These are phyloP conservation scores for Lentinula novae-zelandiae DNA, from an alignment of 1,284 basidiomycete species.

Conservation along the genomic window DNA sequence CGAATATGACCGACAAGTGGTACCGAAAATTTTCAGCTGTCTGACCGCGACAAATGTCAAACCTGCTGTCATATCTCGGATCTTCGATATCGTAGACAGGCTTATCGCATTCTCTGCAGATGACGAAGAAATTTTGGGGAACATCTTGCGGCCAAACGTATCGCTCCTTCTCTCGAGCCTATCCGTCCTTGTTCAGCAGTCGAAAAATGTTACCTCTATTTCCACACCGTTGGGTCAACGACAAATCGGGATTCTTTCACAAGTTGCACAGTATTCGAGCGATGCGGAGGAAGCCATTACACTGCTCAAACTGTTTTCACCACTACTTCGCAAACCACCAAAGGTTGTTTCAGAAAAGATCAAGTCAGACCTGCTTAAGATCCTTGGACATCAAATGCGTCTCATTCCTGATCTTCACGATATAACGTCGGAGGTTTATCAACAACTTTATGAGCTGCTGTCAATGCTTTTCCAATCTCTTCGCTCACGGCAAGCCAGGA, in stretches of 20 bases:
- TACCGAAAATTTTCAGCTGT: conserved; percentile 82
- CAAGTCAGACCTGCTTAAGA: conserved; percentile 83
- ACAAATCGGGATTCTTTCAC: conserved; percentile 80
- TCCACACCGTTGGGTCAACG: conserved; percentile 79
- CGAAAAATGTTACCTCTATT: conserved; percentile 50
- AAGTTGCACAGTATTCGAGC: conserved; percentile 73
- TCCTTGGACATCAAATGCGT: conserved; percentile 72
- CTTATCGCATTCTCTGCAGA: conserved; percentile 58
- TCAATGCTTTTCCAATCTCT: conserved; percentile 77
- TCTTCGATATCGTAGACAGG: conserved; percentile 87
- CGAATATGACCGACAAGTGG: conserved; percentile 62
- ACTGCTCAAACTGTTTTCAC: conserved; percentile 75
- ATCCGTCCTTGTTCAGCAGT: conserved; percentile 64
- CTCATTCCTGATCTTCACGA: conserved; percentile 68
- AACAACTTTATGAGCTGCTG: conserved; percentile 63
- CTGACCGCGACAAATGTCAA: conserved; percentile 85
- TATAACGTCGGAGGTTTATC: conserved; percentile 44
- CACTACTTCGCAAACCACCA: conserved; percentile 76
- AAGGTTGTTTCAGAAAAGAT: conserved; percentile 83
- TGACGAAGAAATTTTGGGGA: conserved; percentile 47
- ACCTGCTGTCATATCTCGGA: conserved; percentile 72
- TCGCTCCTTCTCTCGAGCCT: conserved; percentile 74
- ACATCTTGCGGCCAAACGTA: conserved; percentile 76
- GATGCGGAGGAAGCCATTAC: conserved; percentile 72
- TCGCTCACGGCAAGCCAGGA: conserved; percentile 65